Percentiles rank a stretch among this genome's conserved stretches.
Evolutionary conservation across 805 yeast species (phyloP).

Genomic region (Kodamaea kakaduensis): DNA sequence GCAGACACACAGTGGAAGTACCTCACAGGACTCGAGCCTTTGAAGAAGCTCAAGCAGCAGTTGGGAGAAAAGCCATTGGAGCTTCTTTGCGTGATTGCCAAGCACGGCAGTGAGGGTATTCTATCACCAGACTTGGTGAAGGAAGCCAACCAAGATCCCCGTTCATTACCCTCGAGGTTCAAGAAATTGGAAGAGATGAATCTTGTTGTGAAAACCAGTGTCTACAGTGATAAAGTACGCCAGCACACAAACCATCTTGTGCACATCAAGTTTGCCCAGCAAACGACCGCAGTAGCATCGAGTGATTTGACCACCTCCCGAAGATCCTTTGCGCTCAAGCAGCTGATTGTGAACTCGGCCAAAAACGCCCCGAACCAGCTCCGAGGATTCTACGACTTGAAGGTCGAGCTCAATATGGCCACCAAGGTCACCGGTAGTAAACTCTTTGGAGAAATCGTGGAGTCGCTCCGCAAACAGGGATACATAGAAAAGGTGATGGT

Average conservation of each 20-base stretch:
- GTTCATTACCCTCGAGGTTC: conserved; percentile 64
- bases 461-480: conserved; percentile 42
- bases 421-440: conserved; percentile 36
- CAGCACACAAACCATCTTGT: conserved; percentile 53
- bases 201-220: conserved; percentile 39
- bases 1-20: conserved; percentile 55
- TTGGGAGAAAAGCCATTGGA: conserved; percentile 53
- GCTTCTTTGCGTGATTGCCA: conserved; percentile 59
- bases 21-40: conserved; percentile 47
- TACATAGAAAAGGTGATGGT: conserved; percentile 51
- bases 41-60: conserved; percentile 45
- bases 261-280: conserved; percentile 43
- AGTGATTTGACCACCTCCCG: conserved; percentile 21
- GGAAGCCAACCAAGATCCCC: conserved; percentile 62
- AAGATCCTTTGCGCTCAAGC: conserved; percentile 23
- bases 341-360: conserved; percentile 44
- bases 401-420: conserved; percentile 52
- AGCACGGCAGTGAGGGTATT: conserved; percentile 52
- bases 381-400: conserved; percentile 58
- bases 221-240: conserved; percentile 34
- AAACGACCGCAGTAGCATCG: conserved; percentile 20
- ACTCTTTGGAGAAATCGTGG: conserved; percentile 47
- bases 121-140: conserved; percentile 54
- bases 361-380: conserved; percentile 58
- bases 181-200: conserved; percentile 50